Base-by-base conservation (phyloP, 768 basidiomycete species). In the Suillus clintonianus region DNA sequence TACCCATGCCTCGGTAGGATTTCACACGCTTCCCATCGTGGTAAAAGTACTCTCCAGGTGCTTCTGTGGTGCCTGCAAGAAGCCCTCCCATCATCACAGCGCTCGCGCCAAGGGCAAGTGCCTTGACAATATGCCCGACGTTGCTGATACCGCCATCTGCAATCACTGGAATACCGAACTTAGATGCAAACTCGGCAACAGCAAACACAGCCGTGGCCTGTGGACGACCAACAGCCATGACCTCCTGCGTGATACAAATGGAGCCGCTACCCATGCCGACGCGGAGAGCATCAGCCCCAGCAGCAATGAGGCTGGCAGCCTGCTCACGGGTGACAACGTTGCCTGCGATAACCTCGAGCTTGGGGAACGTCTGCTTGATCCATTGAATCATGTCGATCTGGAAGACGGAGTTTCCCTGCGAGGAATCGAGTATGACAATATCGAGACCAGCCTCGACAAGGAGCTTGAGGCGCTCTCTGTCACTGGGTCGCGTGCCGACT, bases 81-180 rank as follows among this genome's bases (percentile, higher is more conserved):
- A 99, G 78, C 10, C 94, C 90, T 51, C 97, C 97, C 97, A 99
- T 98, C 97, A 99, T 99, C 60, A 99, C 95, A 4, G 95, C 96
- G 27, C 90, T 89, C 4, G 97, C 97, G 59, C 97, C 97, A 15
- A 99, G 86, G 1, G 95, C 82, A 54, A 99, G 81, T 4, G 97
- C 97, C 81, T 99, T 99, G 74, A 98, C 95, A 69, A 99, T 91
- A 76, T 99, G 97, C 0, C 97, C 97, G 39, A 99, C 92, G 76
- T 99, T 99, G 43, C 89, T 79, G 68, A 99, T 88, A 37, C 97
- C 97, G 60, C 97, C 97, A 74, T 99, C 97, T 5, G 97, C 97
- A 64, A 97, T 90, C 69, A 97, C 94, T 2, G 97, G 97, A 0
- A 99, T 89, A 34, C 97, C 97, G 75, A 99, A 99, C 72, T 90